Evolutionary conservation across 768 basidiomycete species (phyloP).

Genomic region (Gymnopilus junonius): DNA sequence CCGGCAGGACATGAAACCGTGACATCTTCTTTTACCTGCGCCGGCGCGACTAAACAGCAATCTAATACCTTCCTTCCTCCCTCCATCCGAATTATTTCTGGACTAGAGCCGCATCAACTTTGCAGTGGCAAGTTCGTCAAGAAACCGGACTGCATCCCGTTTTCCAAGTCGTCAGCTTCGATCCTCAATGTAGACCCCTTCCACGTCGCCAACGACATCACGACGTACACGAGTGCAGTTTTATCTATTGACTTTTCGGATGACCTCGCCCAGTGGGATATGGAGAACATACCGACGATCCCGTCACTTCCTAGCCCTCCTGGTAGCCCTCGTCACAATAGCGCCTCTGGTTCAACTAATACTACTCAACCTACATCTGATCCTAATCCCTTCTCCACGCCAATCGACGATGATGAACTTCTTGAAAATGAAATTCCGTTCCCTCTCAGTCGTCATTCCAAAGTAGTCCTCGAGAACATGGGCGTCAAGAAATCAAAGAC

Average conservation of each 20-base stretch:
- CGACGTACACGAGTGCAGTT: slow-evolving; percentile 20
- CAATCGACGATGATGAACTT: slow-evolving; percentile 24
- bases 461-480: slow-evolving; percentile 27
- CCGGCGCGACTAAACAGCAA: slow-evolving; percentile 20
- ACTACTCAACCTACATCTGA: background rate
- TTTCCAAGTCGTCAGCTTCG: slow-evolving; percentile 5
- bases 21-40: slow-evolving; percentile 12
- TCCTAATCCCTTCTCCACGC: slow-evolving; percentile 20
- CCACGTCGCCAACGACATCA: slow-evolving; percentile 18
- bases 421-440: slow-evolving; percentile 26
- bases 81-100: slow-evolving; percentile 7
- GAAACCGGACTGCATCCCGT: slow-evolving; percentile 3
- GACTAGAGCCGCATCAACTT: slow-evolving; percentile 1
- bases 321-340: background rate
- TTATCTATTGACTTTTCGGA: slow-evolving; percentile 25
- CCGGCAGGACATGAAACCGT: slow-evolving; percentile 11
- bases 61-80: slow-evolving; percentile 10
- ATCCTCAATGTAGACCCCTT: slow-evolving; percentile 26
- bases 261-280: slow-evolving; percentile 30
- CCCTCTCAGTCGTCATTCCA: slow-evolving; percentile 21
- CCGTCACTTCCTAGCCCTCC: slow-evolving; percentile 17
- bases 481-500: slow-evolving; percentile 28
- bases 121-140: background rate
- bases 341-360: background rate
- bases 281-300: slow-evolving; percentile 22